Base-by-base conservation (phyloP, 164 flowering plant genomes). In the Pachysandra terminalis region DNA sequence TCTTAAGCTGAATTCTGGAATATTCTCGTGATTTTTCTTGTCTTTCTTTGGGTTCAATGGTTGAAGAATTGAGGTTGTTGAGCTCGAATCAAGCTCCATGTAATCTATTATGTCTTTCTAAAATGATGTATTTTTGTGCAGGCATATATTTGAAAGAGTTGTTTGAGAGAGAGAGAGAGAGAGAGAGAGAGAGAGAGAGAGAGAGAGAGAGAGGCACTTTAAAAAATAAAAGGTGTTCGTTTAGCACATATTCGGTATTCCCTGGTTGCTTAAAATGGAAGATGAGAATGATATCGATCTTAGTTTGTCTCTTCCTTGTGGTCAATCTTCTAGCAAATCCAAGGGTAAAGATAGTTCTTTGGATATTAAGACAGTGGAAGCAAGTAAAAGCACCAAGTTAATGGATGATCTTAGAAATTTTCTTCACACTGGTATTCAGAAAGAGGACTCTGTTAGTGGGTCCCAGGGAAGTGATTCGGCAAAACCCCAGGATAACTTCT, bases 231-330 rank as follows among this genome's bases (percentile, higher is more conserved):
- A n/a, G n/a, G n/a, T n/a, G n/a, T n/a, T n/a, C n/a, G n/a, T n/a
- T n/a, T n/a, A n/a, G n/a, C n/a, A n/a, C n/a, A n/a, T n/a, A n/a
- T n/a, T n/a, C n/a, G n/a, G n/a, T n/a, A n/a, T n/a, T n/a, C n/a
- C n/a, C n/a, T n/a, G n/a, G n/a, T n/a, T n/a, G n/a, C n/a, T n/a
- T n/a, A n/a, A n/a, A 62, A 95, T 95, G 99, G 99, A 90, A 61
- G 91, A 90, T 67, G 96, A 87, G 9, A 83, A 80, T 79, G 91
- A 88, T 37, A 85, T 95, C 73, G 97, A 90, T 75, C 84, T 95
- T 68, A 87, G 97, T 77, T 84, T 95, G 80, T 91, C 90, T 62
- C 75, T 90, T 26, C 83, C 90, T 56, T 87, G 78, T 75, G 96
- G 97, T 63, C 85, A 87, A 63, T 80, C 85, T 56, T 75, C 89